Conservation (phyloP, 495 filamentous ascomycete genomes). For the Talaromyces thailandensis region DNA sequence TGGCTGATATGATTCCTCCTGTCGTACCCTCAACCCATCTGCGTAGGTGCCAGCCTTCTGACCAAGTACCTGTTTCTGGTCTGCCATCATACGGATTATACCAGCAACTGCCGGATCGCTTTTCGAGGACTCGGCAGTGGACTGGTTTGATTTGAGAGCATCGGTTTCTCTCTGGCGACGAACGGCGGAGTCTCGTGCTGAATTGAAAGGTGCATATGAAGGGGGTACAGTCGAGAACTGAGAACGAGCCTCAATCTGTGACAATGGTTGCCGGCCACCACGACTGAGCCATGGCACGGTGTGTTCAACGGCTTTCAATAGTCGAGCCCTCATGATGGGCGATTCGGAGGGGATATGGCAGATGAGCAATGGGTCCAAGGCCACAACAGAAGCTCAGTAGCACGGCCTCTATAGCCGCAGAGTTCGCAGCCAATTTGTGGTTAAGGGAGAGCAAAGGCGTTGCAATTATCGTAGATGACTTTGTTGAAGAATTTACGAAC, state of each 20-base stretch:
- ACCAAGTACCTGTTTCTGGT: not conserved
- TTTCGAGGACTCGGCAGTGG: not conserved
- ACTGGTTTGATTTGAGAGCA: not conserved
- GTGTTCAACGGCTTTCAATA: conserved; percentile 3
- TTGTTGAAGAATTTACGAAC: not conserved
- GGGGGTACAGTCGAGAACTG: not conserved
- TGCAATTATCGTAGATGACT: not conserved
- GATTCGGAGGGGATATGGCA: not conserved
- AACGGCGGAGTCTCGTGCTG: not conserved
- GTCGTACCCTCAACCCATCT: conserved; percentile 5
- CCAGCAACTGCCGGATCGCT: not conserved
- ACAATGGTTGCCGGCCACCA: not conserved
- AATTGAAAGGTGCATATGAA: not conserved
- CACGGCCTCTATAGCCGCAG: not conserved
- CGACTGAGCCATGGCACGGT: not conserved
- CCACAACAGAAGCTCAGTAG: not conserved
- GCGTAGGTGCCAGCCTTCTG: not conserved
- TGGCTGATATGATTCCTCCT: conserved; percentile 13
- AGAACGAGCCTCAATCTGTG: not conserved
- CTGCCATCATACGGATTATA: not conserved
- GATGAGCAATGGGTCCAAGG: not conserved
- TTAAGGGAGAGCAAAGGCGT: not conserved
- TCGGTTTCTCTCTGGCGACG: conserved; percentile 5
- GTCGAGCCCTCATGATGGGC: conserved; percentile 3
- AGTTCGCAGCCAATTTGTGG: not conserved